phyloP scores from a whole-genome alignment of 371 early-diverging fungal genomes.

The Sporodiniella umbellata region DNA sequence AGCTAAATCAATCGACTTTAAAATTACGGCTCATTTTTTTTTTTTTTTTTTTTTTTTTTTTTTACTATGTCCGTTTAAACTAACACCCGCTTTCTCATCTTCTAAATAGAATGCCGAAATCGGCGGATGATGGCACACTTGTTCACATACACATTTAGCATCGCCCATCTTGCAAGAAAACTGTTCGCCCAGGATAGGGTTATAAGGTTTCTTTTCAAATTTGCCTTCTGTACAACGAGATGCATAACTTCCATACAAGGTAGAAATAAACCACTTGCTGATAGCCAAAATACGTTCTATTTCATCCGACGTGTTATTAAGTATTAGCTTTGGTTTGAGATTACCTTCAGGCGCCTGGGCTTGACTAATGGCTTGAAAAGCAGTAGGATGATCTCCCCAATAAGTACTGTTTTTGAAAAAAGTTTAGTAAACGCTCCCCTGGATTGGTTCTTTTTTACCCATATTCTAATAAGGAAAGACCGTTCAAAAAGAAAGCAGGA shows the following conservation, averaged over 20 bases:
- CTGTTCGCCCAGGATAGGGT: constrained; percentile 88
- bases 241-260: constrained; percentile 65
- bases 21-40: neutral
- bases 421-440: neutral
- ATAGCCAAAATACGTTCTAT: constrained; percentile 29
- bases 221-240: constrained; percentile 34
- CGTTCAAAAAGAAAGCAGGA: constrained; percentile 75
- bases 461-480: constrained; percentile 75
- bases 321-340: neutral
- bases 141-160: constrained; percentile 56
- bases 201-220: constrained; percentile 77
- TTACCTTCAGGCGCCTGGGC: constrained; percentile 52
- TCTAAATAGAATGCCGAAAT: constrained; percentile 71
- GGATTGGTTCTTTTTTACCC: constrained; percentile 41
- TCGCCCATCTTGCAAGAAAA: constrained; percentile 55
- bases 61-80: constrained; percentile 65
- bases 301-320: neutral
- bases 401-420: constrained; percentile 10
- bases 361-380: constrained; percentile 41
- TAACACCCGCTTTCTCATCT: constrained; percentile 60
- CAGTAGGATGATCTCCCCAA: constrained; percentile 28
- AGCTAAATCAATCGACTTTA: constrained; percentile 14
- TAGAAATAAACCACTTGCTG: constrained; percentile 43
- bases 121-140: constrained; percentile 97
- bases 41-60: too few species aligned